phyloP scores from a whole-genome alignment of 805 yeast genomes.

The Lachancea waltii region DNA sequence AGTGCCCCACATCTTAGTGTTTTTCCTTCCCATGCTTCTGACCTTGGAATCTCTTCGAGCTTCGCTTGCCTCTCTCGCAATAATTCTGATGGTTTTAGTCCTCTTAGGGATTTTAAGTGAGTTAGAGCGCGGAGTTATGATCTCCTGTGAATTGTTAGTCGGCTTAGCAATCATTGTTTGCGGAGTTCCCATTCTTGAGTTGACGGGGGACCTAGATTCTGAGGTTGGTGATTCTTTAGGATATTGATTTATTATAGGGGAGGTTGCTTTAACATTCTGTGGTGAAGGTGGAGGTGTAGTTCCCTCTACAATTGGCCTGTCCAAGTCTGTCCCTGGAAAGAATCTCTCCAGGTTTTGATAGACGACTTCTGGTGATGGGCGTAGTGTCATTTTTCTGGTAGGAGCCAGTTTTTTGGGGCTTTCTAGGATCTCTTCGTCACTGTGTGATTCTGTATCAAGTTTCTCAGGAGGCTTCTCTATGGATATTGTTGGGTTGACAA shows the following conservation, averaged over 20 bases:
- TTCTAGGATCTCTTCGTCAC: not conserved
- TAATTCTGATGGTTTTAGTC: constrained; percentile 87
- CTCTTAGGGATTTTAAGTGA: constrained; percentile 39
- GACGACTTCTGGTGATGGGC: constrained; percentile 93
- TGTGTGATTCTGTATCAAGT: not conserved
- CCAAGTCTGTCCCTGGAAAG: constrained; percentile 89
- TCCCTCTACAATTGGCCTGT: constrained; percentile 80
- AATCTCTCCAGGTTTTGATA: constrained; percentile 86
- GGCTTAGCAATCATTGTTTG: constrained; percentile 26
- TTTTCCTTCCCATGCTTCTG: constrained; percentile 51
- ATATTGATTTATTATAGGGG: not conserved
- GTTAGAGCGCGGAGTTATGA: constrained; percentile 4
- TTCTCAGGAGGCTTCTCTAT: not conserved
- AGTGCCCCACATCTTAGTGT: constrained; percentile 98
- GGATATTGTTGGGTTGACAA: not conserved
- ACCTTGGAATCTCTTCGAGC: constrained; percentile 39
- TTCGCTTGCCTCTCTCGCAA: constrained; percentile 84
- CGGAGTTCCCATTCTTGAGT: constrained; percentile 24
- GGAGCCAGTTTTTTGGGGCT: not conserved
- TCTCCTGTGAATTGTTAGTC: constrained; percentile 11
- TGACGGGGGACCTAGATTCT: constrained; percentile 20
- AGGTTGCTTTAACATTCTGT: not conserved
- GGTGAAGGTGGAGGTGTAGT: constrained; percentile 55
- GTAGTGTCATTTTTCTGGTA: constrained; percentile 52
- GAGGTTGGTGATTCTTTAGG: not conserved